phyloP scores from a whole-genome alignment of 805 yeast genomes.

The Metschnikowia cerradonensis region DNA sequence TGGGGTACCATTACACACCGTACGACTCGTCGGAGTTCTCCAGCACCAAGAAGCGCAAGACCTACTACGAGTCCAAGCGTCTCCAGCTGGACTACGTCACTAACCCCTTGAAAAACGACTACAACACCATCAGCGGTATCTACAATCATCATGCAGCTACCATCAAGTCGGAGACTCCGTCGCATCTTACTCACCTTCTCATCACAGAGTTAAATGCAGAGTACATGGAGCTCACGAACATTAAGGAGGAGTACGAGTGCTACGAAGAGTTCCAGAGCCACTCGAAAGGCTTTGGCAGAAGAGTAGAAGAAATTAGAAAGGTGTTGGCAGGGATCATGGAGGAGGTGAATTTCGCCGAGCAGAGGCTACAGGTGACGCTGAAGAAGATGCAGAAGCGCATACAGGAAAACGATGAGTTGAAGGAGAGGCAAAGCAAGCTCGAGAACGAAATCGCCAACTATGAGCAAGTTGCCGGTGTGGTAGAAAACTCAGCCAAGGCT shows the following conservation, averaged over 20 bases:
- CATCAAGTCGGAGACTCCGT: constrained; percentile 17
- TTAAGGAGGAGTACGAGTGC: constrained; percentile 39
- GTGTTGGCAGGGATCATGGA: constrained; percentile 44
- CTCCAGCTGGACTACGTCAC: constrained; percentile 63
- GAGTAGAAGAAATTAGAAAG: constrained; percentile 39
- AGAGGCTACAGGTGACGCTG: constrained; percentile 32
- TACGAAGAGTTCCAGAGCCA: constrained; percentile 34
- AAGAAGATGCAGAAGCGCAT: constrained; percentile 27
- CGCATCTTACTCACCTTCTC: constrained; percentile 56
- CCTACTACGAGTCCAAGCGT: constrained; percentile 59
- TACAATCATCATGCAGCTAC: constrained; percentile 35
- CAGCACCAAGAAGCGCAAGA: constrained; percentile 19
- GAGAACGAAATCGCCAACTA: constrained; percentile 27
- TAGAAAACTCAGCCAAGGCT: constrained; percentile 16
- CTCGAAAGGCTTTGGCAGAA: constrained; percentile 35
- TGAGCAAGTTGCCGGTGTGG: constrained; percentile 20
- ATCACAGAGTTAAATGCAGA: constrained; percentile 52
- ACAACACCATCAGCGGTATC: constrained; percentile 48
- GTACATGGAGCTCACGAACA: constrained; percentile 40
- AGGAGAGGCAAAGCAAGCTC: constrained; percentile 23
- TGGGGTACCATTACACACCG: constrained; percentile 54
- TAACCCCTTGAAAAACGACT: constrained; percentile 57
- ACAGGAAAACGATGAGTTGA: constrained; percentile 27
- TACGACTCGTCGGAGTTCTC: constrained; percentile 35
- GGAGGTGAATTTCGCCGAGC: constrained; percentile 43